A percentile compares a stretch with the other conserved stretches of the same genome.
These are phyloP conservation scores for Sphagnum tenellum DNA, from an alignment of 225 moss, liverwort and hornwort species.

Conservation along the genomic window DNA sequence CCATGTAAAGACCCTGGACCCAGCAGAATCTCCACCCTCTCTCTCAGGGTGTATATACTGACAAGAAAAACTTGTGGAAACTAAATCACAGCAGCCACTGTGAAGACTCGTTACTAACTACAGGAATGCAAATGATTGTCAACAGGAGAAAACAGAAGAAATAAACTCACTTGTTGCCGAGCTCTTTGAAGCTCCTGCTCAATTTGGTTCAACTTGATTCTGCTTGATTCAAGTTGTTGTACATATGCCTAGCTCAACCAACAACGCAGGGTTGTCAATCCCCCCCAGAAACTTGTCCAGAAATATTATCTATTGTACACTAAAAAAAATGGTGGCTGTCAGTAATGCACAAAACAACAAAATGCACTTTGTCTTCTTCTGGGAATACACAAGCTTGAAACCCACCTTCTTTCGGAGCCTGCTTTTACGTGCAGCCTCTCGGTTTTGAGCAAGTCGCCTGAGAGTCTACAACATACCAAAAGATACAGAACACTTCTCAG, in stretches of 20 bases:
- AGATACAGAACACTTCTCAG: conserved; percentile 3
- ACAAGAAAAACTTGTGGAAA: background rate
- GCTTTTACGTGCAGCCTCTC: conserved; percentile 98
- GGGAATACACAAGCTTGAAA: background rate
- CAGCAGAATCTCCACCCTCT: background rate
- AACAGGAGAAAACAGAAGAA: background rate
- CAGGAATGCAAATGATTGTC: no score
- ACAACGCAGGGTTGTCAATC: background rate
- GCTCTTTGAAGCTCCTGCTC: conserved; percentile 99
- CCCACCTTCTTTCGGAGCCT: conserved; percentile 92
- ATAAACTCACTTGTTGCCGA: conserved; percentile 77
- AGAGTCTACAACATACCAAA: conserved; percentile 58
- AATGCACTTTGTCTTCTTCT: background rate
- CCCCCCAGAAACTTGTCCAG: background rate
- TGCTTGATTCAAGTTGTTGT: conserved; percentile 94
- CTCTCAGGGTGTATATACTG: background rate
- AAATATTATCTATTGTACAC: background rate
- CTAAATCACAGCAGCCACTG: background rate
- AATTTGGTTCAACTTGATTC: conserved; percentile 89
- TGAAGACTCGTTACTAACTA: background rate
- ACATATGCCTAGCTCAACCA: conserved; percentile 67
- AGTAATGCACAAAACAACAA: no score
- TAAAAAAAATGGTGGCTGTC: no score
- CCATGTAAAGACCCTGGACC: conserved; percentile 71
- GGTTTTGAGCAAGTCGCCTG: conserved; percentile 91